Evolutionary conservation across 148 eudicot genomes (phyloP).

Genomic region (Heliosperma pusillum): DNA sequence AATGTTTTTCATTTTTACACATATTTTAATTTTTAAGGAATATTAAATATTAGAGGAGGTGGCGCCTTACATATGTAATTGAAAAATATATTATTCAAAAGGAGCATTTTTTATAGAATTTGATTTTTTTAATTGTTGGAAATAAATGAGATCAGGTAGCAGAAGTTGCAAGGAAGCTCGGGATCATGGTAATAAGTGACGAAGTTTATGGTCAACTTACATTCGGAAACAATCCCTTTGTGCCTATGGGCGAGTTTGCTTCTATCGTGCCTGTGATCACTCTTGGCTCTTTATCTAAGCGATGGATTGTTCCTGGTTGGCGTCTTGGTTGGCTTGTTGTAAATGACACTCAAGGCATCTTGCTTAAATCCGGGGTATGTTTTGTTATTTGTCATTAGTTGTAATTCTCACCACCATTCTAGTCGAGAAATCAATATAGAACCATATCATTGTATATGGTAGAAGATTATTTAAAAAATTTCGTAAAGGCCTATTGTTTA

Average conservation of each 20-base stretch:
- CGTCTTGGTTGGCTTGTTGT: slow-evolving; percentile 72
- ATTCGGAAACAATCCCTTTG: slow-evolving; percentile 68
- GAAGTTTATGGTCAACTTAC: slow-evolving; percentile 69
- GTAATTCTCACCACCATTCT: too few species aligned
- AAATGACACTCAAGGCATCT: slow-evolving; percentile 49
- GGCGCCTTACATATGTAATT: too few species aligned
- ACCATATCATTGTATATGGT: too few species aligned
- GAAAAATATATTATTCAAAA: too few species aligned
- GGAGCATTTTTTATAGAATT: not conserved
- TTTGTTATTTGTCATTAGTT: too few species aligned
- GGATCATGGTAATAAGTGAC: slow-evolving; percentile 63
- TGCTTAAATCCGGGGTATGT: slow-evolving; percentile 41
- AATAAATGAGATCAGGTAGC: slow-evolving; percentile 37
- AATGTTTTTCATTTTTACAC: too few species aligned
- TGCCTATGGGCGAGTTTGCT: slow-evolving; percentile 75
- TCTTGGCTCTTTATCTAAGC: slow-evolving; percentile 69
- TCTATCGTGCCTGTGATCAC: slow-evolving; percentile 58
- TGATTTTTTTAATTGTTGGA: not conserved
- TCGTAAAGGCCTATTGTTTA: too few species aligned
- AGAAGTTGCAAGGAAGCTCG: slow-evolving; percentile 67
- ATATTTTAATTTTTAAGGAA: too few species aligned
- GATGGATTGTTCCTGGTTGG: slow-evolving; percentile 93
- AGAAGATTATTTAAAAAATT: too few species aligned
- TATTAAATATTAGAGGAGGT: too few species aligned
- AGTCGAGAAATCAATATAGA: too few species aligned